A percentile compares a stretch with the other conserved stretches of the same genome.
These are phyloP conservation scores for Plasmodium vinckei DNA, from an alignment of 169 alveolate genomes.

Conservation along the genomic window DNA sequence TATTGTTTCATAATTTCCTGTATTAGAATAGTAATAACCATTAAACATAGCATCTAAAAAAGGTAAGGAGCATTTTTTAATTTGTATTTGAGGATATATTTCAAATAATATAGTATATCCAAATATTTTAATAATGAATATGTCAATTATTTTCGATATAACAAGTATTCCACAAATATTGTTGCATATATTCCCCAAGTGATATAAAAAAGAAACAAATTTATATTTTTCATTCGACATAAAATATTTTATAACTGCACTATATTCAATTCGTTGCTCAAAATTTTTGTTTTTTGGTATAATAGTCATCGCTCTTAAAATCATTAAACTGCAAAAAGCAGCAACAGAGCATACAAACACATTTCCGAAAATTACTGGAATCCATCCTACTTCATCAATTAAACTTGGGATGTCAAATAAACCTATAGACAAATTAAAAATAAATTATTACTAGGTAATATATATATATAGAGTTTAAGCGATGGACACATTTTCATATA, in stretches of 20 bases:
- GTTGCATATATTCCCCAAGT: slow-evolving; percentile 81
- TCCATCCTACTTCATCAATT: slow-evolving; percentile 83
- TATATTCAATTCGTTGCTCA: slow-evolving; percentile 85
- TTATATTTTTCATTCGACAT: slow-evolving; percentile 80
- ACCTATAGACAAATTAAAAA: slow-evolving; percentile 69
- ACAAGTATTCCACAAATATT: slow-evolving; percentile 80
- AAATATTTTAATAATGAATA: slow-evolving; percentile 77
- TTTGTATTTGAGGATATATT: slow-evolving; percentile 77
- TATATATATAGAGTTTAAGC: neutral
- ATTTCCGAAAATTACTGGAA: slow-evolving; percentile 80
- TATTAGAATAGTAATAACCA: slow-evolving; percentile 51
- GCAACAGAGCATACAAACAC: slow-evolving; percentile 78
- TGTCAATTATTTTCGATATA: slow-evolving; percentile 83
- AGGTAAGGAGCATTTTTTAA: slow-evolving; percentile 58
- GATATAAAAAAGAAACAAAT: slow-evolving; percentile 79
- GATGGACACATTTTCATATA: neutral
- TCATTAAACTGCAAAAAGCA: slow-evolving; percentile 83
- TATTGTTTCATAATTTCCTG: slow-evolving; percentile 53
- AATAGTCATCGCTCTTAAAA: slow-evolving; percentile 84
- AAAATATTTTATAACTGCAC: slow-evolving; percentile 83
- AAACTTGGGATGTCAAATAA: slow-evolving; percentile 82
- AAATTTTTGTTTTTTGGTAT: slow-evolving; percentile 85
- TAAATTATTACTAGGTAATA: slow-evolving; percentile 3
- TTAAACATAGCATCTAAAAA: slow-evolving; percentile 62
- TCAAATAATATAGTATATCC: slow-evolving; percentile 83